Percentiles rank a stretch among this genome's conserved stretches.
Conservation (phyloP, 768 basidiomycete genomes). For the Epithele typhae region DNA sequence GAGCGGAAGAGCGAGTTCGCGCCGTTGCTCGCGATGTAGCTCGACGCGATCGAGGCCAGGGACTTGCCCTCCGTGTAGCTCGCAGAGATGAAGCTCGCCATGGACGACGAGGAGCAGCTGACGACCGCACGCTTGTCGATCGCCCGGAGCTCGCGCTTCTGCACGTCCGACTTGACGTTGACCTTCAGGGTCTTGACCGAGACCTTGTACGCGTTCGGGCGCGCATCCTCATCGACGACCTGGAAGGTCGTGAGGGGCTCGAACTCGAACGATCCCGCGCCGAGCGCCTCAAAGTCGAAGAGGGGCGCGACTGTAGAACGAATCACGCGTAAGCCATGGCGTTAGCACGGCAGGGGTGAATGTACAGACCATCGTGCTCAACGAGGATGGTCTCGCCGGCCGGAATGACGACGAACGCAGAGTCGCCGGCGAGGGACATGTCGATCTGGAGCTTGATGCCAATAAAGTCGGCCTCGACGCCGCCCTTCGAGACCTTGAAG, state of each 20-base stretch:
- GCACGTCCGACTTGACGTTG: constrained; percentile 32
- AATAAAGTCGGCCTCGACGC: constrained; percentile 35
- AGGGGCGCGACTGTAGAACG: constrained; percentile 32
- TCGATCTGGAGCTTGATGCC: constrained; percentile 35
- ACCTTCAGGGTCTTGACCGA: constrained; percentile 27
- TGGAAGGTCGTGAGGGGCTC: constrained; percentile 36
- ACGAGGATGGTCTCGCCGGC: constrained; percentile 36
- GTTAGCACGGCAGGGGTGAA: background rate
- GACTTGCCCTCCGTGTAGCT: constrained; percentile 35
- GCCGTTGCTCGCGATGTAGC: constrained; percentile 35
- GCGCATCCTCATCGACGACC: constrained; percentile 18
- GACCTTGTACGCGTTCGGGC: constrained; percentile 26
- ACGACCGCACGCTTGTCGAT: constrained; percentile 32
- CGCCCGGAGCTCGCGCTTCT: constrained; percentile 26
- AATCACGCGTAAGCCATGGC: background rate
- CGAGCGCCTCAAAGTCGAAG: constrained; percentile 38
- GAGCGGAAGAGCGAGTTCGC: constrained; percentile 36
- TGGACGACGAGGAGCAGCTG: constrained; percentile 33
- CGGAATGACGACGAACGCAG: constrained; percentile 34
- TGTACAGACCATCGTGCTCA: constrained; percentile 31
- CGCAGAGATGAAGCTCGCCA: constrained; percentile 31
- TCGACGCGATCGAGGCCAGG: constrained; percentile 29
- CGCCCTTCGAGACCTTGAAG: constrained; percentile 39
- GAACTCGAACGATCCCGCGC: constrained; percentile 37
- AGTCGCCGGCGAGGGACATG: constrained; percentile 33